These are phyloP conservation scores for Phytophthora megakarya DNA, from an alignment of 352 stramenopile genomes.

Conservation along the genomic window DNA sequence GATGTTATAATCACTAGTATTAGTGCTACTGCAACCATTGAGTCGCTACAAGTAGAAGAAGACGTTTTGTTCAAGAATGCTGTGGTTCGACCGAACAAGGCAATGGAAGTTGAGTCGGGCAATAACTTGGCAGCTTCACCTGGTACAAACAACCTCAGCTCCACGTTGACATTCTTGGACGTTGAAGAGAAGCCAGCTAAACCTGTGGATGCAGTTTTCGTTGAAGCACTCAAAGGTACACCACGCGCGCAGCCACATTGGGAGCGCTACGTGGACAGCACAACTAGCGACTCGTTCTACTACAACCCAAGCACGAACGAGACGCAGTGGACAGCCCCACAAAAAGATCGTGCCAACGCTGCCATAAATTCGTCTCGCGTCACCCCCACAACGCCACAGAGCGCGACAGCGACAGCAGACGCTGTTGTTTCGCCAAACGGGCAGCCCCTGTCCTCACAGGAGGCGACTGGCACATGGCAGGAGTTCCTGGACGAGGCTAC, in stretches of 20 bases:
- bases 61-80: background rate
- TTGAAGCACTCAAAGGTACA: background rate
- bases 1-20: background rate
- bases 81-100: background rate
- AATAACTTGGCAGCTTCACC: background rate
- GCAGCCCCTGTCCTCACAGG: slow-evolving; percentile 20
- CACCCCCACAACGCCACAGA: background rate
- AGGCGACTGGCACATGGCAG: slow-evolving; percentile 47
- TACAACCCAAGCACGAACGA: slow-evolving; percentile 44
- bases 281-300: slow-evolving; percentile 62
- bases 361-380: slow-evolving; percentile 16
- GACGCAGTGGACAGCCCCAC: slow-evolving; percentile 50
- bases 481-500: slow-evolving; percentile 61
- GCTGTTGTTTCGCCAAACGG: slow-evolving; percentile 10
- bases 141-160: background rate
- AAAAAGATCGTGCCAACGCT: slow-evolving; percentile 21
- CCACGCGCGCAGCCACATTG: slow-evolving; percentile 24
- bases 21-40: background rate
- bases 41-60: slow-evolving; percentile 3
- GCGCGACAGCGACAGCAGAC: background rate
- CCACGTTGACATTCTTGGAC: slow-evolving; percentile 6
- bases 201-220: background rate
- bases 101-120: background rate
- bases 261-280: slow-evolving; percentile 59
- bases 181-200: background rate